phyloP scores from a whole-genome alignment of 179 eudicot genomes.

The Gypsophila paniculata region DNA sequence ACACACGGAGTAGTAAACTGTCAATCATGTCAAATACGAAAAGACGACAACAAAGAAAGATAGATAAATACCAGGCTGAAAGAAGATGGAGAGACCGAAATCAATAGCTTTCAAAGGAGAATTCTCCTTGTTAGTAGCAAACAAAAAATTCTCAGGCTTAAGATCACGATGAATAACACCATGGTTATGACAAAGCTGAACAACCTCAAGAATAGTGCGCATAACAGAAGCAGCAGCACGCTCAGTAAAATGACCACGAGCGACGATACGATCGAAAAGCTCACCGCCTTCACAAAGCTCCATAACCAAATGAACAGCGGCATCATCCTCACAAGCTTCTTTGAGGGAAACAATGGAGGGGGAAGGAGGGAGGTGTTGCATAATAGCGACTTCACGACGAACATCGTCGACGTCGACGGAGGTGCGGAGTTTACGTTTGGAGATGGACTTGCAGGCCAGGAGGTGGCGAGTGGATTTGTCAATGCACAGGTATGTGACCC shows the following conservation, averaged over 20 bases:
- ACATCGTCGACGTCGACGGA: conserved; percentile 86
- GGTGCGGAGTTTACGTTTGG: conserved; percentile 81
- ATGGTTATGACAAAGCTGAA: conserved; percentile 75
- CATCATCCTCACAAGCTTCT: conserved; percentile 91
- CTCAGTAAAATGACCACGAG: conserved; percentile 92
- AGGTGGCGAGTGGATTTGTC: conserved; percentile 50
- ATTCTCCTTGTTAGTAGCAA: conserved; percentile 91
- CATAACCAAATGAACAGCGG: conserved; percentile 90
- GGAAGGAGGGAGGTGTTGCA: conserved; percentile 66
- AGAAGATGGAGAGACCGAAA: conserved; percentile 84
- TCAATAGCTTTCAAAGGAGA: conserved; percentile 87
- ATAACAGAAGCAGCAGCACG: conserved; percentile 71
- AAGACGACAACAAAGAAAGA: not conserved
- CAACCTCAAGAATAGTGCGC: conserved; percentile 80
- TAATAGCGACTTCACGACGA: conserved; percentile 74
- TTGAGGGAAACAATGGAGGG: conserved; percentile 62
- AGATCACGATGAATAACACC: conserved; percentile 87
- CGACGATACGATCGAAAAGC: conserved; percentile 86
- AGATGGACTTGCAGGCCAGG: conserved; percentile 83
- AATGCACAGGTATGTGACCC: conserved; percentile 67
- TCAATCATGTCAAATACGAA: too few species aligned
- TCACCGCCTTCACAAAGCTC: conserved; percentile 92
- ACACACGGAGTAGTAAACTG: too few species aligned
- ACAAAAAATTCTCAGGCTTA: conserved; percentile 88
- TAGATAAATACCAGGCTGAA: conserved; percentile 53